Percentiles rank a stretch among this genome's conserved stretches.
Evolutionary conservation across 108 stramenopile genomes (phyloP).

Genomic region (Cyclotella distinguenda): DNA sequence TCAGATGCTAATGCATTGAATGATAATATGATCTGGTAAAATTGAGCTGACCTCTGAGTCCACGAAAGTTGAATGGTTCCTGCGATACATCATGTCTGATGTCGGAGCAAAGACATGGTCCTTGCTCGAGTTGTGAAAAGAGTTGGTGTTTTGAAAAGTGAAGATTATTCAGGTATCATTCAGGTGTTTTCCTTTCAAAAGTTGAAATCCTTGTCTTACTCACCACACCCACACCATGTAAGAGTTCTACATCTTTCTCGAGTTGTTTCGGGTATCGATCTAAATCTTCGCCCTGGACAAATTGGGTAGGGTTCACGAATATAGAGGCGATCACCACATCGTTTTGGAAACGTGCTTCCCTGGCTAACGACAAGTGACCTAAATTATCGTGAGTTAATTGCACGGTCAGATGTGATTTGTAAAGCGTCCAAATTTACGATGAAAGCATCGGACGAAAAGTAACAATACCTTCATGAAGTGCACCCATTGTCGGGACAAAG

Average conservation of each 20-base stretch:
- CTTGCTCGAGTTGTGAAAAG: constrained; percentile 32
- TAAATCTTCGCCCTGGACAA: constrained; percentile 92
- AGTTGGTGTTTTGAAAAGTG: not conserved
- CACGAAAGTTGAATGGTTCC: constrained; percentile 71
- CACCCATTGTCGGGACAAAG: constrained; percentile 99
- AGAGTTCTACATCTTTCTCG: constrained; percentile 70
- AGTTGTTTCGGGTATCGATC: constrained; percentile 93
- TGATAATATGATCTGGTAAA: no score
- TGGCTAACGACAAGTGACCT: constrained; percentile 78
- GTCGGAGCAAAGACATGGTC: constrained; percentile 81
- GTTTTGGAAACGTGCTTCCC: constrained; percentile 73
- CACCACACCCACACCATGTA: constrained; percentile 73
- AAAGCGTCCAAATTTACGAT: not conserved
- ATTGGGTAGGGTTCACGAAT: constrained; percentile 98
- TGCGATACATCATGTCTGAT: constrained; percentile 71
- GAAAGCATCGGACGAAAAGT: not conserved
- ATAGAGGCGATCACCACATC: constrained; percentile 90
- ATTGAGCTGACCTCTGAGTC: constrained; percentile 53
- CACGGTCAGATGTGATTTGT: not conserved
- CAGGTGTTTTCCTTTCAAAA: no score
- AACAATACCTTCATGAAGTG: constrained; percentile 86
- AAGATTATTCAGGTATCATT: not conserved
- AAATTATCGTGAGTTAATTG: not conserved
- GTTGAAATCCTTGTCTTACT: constrained; percentile 21
- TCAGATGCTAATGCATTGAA: not conserved